Percentiles rank a stretch among this genome's conserved stretches.
phyloP scores from a whole-genome alignment of 108 stramenopile genomes.

The Cylindrotheca closterium region DNA sequence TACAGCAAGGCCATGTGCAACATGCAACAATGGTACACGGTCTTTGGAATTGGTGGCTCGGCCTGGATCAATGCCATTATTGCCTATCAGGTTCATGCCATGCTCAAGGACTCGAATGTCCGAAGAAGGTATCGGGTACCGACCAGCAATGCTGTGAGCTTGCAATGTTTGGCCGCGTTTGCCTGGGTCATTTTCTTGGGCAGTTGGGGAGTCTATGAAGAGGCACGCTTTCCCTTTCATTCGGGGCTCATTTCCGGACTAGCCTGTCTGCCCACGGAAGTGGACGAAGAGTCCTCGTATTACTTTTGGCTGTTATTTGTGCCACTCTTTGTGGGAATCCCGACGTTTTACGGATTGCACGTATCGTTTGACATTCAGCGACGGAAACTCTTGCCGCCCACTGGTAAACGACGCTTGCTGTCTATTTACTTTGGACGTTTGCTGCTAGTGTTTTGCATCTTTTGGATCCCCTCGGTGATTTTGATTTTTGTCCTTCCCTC shows the following conservation, averaged over 20 bases:
- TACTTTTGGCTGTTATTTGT: conserved; percentile 15
- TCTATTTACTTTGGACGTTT: conserved; percentile 17
- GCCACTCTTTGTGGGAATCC: conserved; percentile 11
- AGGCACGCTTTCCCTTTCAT: conserved; percentile 3
- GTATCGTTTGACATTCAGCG: not conserved
- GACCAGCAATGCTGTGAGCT: not conserved
- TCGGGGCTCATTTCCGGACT: not conserved
- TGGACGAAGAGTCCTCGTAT: not conserved
- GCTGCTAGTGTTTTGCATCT: conserved; percentile 9
- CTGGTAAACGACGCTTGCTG: conserved; percentile 7
- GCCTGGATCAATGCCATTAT: conserved; percentile 12
- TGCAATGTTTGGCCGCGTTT: conserved; percentile 3
- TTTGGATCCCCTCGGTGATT: conserved; percentile 28
- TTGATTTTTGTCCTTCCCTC: conserved; percentile 7
- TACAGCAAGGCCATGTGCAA: conserved; percentile 21
- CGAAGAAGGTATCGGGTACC: conserved; percentile 5
- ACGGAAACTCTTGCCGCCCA: conserved; percentile 12
- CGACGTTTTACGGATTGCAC: conserved; percentile 6
- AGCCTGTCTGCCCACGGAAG: conserved; percentile 15
- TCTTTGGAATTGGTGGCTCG: conserved; percentile 19
- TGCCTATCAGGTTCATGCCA: conserved; percentile 4
- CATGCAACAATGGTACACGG: conserved; percentile 12
- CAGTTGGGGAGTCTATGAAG: not conserved
- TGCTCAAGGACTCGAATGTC: not conserved
- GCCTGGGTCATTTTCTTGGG: not conserved